phyloP scores from a whole-genome alignment of 176 grass and related monocot species.

The Areca catechu region DNA sequence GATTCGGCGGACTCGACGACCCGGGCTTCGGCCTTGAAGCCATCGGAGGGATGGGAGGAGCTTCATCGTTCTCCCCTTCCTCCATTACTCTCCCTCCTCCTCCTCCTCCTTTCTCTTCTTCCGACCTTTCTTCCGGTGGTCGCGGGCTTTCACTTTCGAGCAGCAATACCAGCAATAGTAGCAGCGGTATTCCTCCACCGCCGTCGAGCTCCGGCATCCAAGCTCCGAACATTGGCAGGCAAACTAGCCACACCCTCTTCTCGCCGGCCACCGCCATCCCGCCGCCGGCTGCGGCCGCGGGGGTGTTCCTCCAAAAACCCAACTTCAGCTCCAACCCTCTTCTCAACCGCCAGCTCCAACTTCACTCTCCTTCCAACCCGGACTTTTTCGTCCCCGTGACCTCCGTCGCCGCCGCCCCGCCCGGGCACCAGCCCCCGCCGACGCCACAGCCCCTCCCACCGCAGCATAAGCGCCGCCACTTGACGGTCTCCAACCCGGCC shows the following conservation, averaged over 20 bases:
- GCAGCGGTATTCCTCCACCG: conserved; percentile 24
- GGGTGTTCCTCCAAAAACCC: conserved; percentile 42
- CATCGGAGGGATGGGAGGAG: conserved; percentile 12
- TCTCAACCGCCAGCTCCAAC: conserved; percentile 40
- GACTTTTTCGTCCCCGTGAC: conserved; percentile 51
- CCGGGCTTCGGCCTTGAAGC: conserved; percentile 42
- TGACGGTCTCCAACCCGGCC: conserved; percentile 11
- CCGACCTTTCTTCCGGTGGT: conserved; percentile 28
- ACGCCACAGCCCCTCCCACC: conserved; percentile 27
- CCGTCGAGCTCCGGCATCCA: conserved; percentile 19
- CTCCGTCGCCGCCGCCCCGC: conserved; percentile 26
- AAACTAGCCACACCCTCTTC: background rate
- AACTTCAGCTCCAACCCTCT: conserved; percentile 38
- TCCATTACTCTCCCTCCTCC: background rate
- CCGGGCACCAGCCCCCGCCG: conserved; percentile 9
- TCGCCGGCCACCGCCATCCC: background rate
- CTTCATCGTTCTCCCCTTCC: conserved; percentile 1
- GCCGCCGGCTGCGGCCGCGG: background rate
- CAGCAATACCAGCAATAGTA: conserved; percentile 11
- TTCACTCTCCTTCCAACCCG: conserved; percentile 27
- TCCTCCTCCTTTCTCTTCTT: conserved; percentile 1
- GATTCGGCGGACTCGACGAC: conserved; percentile 37
- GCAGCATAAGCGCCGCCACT: conserved; percentile 42
- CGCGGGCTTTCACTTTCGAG: conserved; percentile 17
- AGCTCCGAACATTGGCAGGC: conserved; percentile 7